These are phyloP conservation scores for Penicillium macrosclerotiorum DNA, from an alignment of 495 filamentous ascomycete species.

Conservation along the genomic window DNA sequence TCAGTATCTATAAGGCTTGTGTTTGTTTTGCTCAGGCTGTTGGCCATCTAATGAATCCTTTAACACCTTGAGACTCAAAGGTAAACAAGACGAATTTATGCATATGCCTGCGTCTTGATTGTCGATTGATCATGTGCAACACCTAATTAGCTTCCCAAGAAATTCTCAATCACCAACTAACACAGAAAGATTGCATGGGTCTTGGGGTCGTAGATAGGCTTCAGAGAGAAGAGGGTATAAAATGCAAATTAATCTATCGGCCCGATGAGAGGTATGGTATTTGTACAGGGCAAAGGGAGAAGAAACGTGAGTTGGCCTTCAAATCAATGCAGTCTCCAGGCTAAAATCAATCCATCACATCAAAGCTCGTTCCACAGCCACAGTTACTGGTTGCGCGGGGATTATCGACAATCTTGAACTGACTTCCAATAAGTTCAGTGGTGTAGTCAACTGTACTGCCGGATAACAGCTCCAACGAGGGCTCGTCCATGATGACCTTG, in stretches of 20 bases:
- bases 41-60: no score
- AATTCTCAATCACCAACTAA: no score
- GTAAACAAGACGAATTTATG: no score
- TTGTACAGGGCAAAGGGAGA: constrained; percentile 18
- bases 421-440: constrained; percentile 94
- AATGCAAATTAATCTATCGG: constrained; percentile 27
- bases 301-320: neutral
- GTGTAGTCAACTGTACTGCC: constrained; percentile 95
- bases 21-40: no score
- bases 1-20: no score
- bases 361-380: constrained; percentile 97
- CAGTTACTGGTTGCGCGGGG: constrained; percentile 89
- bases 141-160: no score
- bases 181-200: no score
- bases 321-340: no score
- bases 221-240: constrained; percentile 26
- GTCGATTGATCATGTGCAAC: no score
- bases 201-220: neutral
- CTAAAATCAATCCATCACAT: constrained; percentile 63
- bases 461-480: constrained; percentile 83
- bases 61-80: no score
- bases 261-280: constrained; percentile 16
- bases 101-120: no score
- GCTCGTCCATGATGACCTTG: constrained; percentile 84
- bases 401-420: constrained; percentile 96